Conservation (phyloP, 768 basidiomycete species). For the Myochromella boudieri region DNA sequence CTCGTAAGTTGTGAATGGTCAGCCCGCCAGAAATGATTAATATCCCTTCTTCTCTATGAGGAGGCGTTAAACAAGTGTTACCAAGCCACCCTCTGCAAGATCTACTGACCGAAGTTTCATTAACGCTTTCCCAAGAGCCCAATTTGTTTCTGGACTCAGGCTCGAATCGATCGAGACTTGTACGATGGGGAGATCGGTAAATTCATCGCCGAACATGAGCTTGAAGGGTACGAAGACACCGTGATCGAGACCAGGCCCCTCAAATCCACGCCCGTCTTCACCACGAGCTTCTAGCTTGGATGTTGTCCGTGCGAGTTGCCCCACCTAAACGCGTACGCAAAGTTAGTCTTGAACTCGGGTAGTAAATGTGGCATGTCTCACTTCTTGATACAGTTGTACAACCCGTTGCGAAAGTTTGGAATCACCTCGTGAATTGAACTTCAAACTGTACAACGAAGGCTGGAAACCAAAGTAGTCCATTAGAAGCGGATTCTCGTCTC, state of each 20-base stretch:
- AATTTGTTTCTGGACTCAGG: slow-evolving; percentile 60
- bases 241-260: slow-evolving; percentile 70
- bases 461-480: slow-evolving; percentile 77
- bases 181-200: slow-evolving; percentile 64
- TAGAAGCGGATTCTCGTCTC: slow-evolving; percentile 70
- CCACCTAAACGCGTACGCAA: slow-evolving; percentile 38
- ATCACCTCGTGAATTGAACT: slow-evolving; percentile 71
- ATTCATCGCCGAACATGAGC: slow-evolving; percentile 73
- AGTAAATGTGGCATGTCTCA: slow-evolving; percentile 15
- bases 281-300: slow-evolving; percentile 56
- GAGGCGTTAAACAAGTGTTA: not conserved
- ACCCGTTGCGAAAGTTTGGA: slow-evolving; percentile 53
- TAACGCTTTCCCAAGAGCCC: slow-evolving; percentile 64
- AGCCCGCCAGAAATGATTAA: slow-evolving; percentile 73
- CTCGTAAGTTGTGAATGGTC: slow-evolving; percentile 64
- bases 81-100: not conserved
- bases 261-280: slow-evolving; percentile 62
- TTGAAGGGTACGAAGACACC: slow-evolving; percentile 81
- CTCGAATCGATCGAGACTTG: slow-evolving; percentile 67
- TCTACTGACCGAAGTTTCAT: slow-evolving; percentile 52
- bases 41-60: slow-evolving; percentile 59
- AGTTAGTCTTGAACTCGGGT: not conserved
- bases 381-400: slow-evolving; percentile 59
- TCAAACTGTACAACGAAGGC: slow-evolving; percentile 54
- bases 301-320: slow-evolving; percentile 50